A percentile compares a stretch with the other conserved stretches of the same genome.
phyloP scores from a whole-genome alignment of 177 flowering plant genomes.

The Vitis hybrid region DNA sequence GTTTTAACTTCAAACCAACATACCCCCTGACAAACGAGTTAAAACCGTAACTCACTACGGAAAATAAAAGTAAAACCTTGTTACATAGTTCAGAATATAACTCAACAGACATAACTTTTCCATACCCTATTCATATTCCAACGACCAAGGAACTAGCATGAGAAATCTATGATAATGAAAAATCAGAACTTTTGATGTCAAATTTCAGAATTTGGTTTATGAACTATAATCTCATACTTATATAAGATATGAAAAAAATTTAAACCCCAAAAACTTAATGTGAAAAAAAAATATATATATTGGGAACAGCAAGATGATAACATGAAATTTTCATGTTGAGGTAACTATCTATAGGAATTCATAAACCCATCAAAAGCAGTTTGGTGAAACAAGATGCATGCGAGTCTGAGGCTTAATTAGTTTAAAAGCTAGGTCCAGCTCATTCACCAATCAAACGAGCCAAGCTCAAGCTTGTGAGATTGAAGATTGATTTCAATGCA shows the following conservation, averaged over 20 bases:
- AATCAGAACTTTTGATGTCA: background rate
- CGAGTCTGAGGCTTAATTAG: background rate
- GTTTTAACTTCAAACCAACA: slow-evolving; percentile 83
- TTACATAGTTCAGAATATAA: slow-evolving; percentile 9
- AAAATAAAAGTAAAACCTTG: slow-evolving; percentile 18
- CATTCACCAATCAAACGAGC: background rate
- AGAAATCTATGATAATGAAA: slow-evolving; percentile 12
- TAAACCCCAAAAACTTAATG: too few relatives aligned
- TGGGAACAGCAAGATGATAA: too few relatives aligned
- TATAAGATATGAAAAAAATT: too few relatives aligned
- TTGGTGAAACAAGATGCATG: too few relatives aligned
- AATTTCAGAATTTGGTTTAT: too few relatives aligned
- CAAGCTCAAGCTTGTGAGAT: background rate
- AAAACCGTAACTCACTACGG: slow-evolving; percentile 49
- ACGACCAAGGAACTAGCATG: background rate
- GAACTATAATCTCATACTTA: too few relatives aligned
- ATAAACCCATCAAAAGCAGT: too few relatives aligned
- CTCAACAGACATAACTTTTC: slow-evolving; percentile 5
- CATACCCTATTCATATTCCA: background rate
- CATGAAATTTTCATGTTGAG: too few relatives aligned
- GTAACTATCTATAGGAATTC: too few relatives aligned
- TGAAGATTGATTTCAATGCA: too few relatives aligned
- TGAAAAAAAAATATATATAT: too few relatives aligned
- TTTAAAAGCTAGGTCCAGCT: background rate
- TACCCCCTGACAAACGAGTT: slow-evolving; percentile 86